phyloP scores from a whole-genome alignment of 1,284 basidiomycete genomes.

The Inonotus obliquus region DNA sequence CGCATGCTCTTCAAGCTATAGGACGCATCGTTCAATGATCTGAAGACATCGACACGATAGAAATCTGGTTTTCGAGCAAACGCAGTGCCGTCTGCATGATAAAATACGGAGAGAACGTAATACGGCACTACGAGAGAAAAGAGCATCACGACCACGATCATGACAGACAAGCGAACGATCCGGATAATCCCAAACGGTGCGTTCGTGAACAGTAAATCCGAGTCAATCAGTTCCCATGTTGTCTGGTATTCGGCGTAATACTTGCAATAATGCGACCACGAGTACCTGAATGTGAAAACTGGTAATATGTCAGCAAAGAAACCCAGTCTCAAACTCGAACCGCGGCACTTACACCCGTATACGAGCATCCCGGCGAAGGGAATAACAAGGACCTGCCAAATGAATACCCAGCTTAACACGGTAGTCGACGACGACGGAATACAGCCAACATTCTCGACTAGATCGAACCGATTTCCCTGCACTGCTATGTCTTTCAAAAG shows the following conservation, averaged over 20 bases:
- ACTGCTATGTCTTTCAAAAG: constrained; percentile 48
- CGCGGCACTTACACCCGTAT: background rate
- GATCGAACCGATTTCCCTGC: constrained; percentile 68
- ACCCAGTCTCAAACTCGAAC: background rate
- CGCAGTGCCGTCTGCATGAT: background rate
- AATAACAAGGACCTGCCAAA: constrained; percentile 51
- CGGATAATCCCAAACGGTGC: constrained; percentile 1
- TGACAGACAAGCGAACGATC: background rate
- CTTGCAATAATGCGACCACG: background rate
- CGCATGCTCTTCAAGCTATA: background rate
- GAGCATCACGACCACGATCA: constrained; percentile 1
- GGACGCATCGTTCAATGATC: background rate
- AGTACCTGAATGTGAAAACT: constrained; percentile 7
- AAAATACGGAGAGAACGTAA: background rate
- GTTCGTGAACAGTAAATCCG: constrained; percentile 2
- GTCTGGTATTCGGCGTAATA: background rate
- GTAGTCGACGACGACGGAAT: constrained; percentile 53
- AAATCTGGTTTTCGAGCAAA: background rate
- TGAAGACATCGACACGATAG: constrained; percentile 6
- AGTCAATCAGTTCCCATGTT: background rate
- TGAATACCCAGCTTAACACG: constrained; percentile 43
- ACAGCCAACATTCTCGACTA: constrained; percentile 62
- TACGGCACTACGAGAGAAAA: background rate
- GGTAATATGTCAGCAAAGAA: background rate
- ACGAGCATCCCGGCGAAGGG: constrained; percentile 28